Evolutionary conservation across 169 alveolate species (phyloP).

Genomic region (Babesia ovata): DNA sequence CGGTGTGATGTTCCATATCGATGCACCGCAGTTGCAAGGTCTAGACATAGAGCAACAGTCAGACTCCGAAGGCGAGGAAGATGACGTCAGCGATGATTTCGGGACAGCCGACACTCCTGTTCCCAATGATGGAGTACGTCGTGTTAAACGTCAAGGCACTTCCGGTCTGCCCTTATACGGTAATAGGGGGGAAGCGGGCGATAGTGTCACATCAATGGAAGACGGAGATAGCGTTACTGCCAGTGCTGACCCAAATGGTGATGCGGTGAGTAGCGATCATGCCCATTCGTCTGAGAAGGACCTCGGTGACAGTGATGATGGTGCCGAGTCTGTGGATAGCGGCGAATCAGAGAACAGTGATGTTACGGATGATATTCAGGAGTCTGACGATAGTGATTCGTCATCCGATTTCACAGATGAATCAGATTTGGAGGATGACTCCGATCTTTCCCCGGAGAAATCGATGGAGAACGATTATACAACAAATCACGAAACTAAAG

Average conservation of each 20-base stretch:
- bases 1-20: conserved; percentile 78
- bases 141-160: conserved; percentile 1
- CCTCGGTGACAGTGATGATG: not conserved
- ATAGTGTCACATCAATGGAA: not conserved
- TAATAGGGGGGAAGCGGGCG: not conserved
- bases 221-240: conserved; percentile 3
- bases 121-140: not conserved
- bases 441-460: no score
- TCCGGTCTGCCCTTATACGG: not conserved
- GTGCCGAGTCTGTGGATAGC: not conserved
- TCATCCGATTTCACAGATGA: not conserved
- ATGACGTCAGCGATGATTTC: not conserved
- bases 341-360: conserved; percentile 3
- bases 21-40: conserved; percentile 6
- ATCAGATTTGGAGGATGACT: not conserved
- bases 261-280: not conserved
- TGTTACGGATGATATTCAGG: not conserved
- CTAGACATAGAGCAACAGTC: not conserved
- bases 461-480: no score
- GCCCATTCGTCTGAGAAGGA: not conserved
- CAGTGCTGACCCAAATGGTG: conserved; percentile 6
- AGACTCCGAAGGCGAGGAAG: conserved; percentile 7
- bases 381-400: not conserved
- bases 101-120: not conserved
- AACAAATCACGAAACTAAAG: no score